phyloP scores from a whole-genome alignment of 202 grass and related monocot species.

The Digitaria exilis region DNA sequence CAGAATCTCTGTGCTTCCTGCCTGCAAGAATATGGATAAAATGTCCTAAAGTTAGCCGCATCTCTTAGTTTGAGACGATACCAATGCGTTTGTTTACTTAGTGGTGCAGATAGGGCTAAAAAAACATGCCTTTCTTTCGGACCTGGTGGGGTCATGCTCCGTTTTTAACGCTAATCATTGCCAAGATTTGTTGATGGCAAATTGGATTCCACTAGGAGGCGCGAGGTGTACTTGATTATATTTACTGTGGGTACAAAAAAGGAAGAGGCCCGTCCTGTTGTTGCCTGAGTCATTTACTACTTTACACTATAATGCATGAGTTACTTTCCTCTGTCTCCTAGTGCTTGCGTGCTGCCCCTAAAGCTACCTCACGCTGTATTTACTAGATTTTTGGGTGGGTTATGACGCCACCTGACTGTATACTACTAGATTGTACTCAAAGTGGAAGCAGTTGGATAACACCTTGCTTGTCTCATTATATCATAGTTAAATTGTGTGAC shows the following conservation, averaged over 20 bases:
- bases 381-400: conserved; percentile 44
- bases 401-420: conserved; percentile 36
- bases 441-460: conserved; percentile 48
- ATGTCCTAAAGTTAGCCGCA: conserved; percentile 18
- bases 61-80: conserved; percentile 31
- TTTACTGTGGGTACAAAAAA: conserved; percentile 28
- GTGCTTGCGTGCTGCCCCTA: conserved; percentile 41
- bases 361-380: conserved; percentile 28
- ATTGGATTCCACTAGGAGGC: conserved; percentile 57
- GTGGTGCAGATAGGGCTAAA: background rate
- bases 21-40: conserved; percentile 25
- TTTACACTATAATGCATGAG: conserved; percentile 4
- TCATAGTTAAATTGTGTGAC: background rate
- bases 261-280: conserved; percentile 18
- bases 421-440: conserved; percentile 33
- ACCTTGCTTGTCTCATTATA: conserved; percentile 40
- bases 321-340: conserved; percentile 16
- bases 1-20: conserved; percentile 28
- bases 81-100: background rate
- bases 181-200: conserved; percentile 42
- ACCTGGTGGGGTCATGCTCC: conserved; percentile 19
- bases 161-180: conserved; percentile 43
- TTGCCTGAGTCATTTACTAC: conserved; percentile 49
- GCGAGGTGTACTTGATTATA: conserved; percentile 12
- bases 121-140: conserved; percentile 8